phyloP scores from a whole-genome alignment of 2,329 filamentous ascomycete species.

The Colletotrichum higginsianum region DNA sequence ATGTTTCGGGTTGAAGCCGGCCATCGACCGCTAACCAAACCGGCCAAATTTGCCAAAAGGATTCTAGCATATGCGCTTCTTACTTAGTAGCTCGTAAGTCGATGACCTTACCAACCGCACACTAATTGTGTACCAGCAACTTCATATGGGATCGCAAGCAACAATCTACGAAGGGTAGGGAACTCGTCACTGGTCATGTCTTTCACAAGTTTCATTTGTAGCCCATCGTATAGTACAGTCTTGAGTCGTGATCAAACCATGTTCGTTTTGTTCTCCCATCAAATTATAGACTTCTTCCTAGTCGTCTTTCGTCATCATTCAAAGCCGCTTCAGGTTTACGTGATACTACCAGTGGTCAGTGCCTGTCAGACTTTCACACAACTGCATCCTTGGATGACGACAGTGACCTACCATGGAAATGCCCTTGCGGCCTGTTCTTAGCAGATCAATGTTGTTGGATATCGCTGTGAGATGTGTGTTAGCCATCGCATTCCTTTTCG shows the following conservation, averaged over 20 bases:
- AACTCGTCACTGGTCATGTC: background rate
- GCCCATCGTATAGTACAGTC: constrained; percentile 1
- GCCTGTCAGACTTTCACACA: background rate
- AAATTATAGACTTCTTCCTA: background rate
- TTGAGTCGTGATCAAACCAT: background rate
- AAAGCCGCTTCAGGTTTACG: constrained; percentile 37
- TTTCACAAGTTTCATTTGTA: background rate
- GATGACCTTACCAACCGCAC: background rate
- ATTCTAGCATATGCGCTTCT: background rate
- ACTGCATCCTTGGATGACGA: background rate
- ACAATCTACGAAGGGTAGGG: background rate
- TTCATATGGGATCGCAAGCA: background rate
- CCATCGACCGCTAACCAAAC: background rate
- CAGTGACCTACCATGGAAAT: constrained; percentile 51
- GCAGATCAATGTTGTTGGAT: constrained; percentile 53
- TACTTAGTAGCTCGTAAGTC: constrained; percentile 2
- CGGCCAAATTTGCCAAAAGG: background rate
- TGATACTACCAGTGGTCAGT: constrained; percentile 37
- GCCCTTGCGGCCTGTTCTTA: constrained; percentile 49
- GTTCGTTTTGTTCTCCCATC: background rate
- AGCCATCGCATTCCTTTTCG: background rate
- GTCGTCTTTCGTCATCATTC: background rate
- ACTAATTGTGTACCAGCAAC: background rate
- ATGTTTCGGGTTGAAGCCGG: background rate
- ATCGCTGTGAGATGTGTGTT: constrained; percentile 48